phyloP scores from a whole-genome alignment of 2,329 filamentous ascomycete genomes.

The Paecilomyces sp. region DNA sequence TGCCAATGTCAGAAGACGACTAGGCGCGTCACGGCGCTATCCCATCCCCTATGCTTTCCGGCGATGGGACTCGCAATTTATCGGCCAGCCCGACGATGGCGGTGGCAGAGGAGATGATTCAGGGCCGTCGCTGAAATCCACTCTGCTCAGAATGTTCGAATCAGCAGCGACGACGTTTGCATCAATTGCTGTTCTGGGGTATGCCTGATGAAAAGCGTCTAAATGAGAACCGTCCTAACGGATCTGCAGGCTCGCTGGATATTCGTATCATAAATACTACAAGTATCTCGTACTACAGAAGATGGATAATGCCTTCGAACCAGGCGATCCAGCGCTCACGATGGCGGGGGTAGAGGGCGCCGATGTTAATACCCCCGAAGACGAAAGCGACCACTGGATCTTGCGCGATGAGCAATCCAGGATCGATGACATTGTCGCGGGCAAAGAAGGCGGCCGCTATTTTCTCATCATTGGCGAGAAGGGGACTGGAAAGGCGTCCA shows the following conservation, averaged over 20 bases:
- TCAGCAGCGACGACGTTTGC: conserved; percentile 68
- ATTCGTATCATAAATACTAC: conserved; percentile 75
- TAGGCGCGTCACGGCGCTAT: neutral
- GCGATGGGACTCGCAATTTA: conserved; percentile 18
- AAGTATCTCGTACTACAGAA: conserved; percentile 87
- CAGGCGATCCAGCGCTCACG: conserved; percentile 83
- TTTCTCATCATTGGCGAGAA: conserved; percentile 91
- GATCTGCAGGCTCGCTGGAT: conserved; percentile 52
- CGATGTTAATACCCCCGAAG: conserved; percentile 28
- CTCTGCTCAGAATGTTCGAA: conserved; percentile 60
- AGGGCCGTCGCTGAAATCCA: conserved; percentile 25
- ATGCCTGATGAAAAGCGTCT: conserved; percentile 44
- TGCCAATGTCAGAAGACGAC: neutral
- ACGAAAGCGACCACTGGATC: conserved; percentile 66
- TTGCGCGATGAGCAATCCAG: conserved; percentile 70
- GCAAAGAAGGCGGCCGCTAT: conserved; percentile 70
- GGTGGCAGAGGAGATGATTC: conserved; percentile 15
- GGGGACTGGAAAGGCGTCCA: conserved; percentile 91
- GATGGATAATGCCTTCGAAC: conserved; percentile 85
- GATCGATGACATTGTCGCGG: conserved; percentile 77
- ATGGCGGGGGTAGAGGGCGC: conserved; percentile 53
- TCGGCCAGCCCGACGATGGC: conserved; percentile 19
- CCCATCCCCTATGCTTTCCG: neutral
- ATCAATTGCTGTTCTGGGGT: conserved; percentile 64
- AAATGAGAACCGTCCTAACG: conserved; percentile 3